A percentile compares a stretch with the other conserved stretches of the same genome.
phyloP scores from a whole-genome alignment of 495 filamentous ascomycete species.

The Annulohypoxylon maeteangense region DNA sequence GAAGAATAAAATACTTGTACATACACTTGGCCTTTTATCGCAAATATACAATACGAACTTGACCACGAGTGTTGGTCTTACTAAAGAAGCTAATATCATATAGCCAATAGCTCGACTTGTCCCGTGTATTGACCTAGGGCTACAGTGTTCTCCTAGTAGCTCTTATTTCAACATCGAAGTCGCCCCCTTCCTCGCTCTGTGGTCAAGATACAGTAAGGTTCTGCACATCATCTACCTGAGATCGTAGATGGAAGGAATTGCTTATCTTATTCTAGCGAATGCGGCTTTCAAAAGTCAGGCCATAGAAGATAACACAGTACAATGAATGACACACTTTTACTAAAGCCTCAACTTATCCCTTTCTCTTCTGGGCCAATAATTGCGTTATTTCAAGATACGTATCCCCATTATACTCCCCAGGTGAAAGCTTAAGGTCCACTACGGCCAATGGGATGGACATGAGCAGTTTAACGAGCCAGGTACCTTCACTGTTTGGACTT shows the following conservation, averaged over 20 bases:
- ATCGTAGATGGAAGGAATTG: conserved; percentile 3
- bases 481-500: conserved; percentile 19
- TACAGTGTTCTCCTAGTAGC: neutral
- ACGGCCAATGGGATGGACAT: neutral
- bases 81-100: neutral
- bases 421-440: conserved; percentile 14
- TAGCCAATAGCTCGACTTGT: conserved; percentile 3
- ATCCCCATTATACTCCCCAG: neutral
- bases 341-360: conserved; percentile 17
- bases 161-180: neutral
- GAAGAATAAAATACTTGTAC: conserved; percentile 34
- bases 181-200: neutral
- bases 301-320: neutral
- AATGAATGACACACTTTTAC: conserved; percentile 12
- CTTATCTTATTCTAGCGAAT: neutral
- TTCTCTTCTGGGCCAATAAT: conserved; percentile 8
- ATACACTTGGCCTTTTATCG: conserved; percentile 2
- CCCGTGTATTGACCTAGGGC: conserved; percentile 10
- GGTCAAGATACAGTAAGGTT: neutral
- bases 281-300: neutral
- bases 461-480: conserved; percentile 3
- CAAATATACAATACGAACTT: conserved; percentile 1
- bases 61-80: conserved; percentile 1
- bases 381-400: conserved; percentile 2
- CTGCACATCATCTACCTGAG: neutral